Percentiles rank a stretch among this genome's conserved stretches.
phyloP scores from a whole-genome alignment of 192 early-diverging fungal genomes.

The Entomortierella parvispora region DNA sequence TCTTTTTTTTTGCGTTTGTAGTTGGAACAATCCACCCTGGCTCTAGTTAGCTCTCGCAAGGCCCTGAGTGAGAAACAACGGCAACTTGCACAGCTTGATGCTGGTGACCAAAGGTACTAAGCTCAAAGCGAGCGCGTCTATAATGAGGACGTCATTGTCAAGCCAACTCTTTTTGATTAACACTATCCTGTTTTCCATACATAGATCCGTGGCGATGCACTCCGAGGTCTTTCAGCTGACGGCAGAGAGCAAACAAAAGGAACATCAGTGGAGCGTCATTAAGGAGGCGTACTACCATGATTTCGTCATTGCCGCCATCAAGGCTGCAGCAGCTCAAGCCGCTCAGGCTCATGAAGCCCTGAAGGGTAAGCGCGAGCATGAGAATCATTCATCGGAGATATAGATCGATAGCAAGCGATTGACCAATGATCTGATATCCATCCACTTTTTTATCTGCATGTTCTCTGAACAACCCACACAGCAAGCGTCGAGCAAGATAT shows the following conservation, averaged over 20 bases:
- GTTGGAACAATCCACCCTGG: constrained; percentile 1
- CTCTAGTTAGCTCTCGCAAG: background rate
- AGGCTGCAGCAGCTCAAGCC: constrained; percentile 10
- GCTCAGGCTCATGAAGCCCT: constrained; percentile 10
- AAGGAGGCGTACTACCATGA: constrained; percentile 27
- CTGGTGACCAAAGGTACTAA: background rate
- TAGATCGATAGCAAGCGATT: no score
- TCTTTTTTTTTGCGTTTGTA: background rate
- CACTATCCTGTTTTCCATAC: background rate
- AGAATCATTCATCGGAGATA: no score
- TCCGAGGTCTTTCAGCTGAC: constrained; percentile 17
- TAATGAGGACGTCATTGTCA: no score
- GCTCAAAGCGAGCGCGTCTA: background rate
- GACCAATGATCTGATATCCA: no score
- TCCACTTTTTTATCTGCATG: no score
- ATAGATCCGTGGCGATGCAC: background rate
- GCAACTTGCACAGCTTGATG: background rate
- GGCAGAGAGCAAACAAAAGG: constrained; percentile 10
- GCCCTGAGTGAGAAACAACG: constrained; percentile 7
- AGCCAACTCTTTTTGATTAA: background rate
- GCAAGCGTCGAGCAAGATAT: constrained; percentile 20
- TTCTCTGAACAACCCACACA: background rate
- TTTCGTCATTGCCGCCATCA: constrained; percentile 15
- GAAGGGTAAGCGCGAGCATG: constrained; percentile 2
- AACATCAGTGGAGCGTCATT: constrained; percentile 17